phyloP scores from a whole-genome alignment of 257 asterid genomes.

The Lycium barbarum region DNA sequence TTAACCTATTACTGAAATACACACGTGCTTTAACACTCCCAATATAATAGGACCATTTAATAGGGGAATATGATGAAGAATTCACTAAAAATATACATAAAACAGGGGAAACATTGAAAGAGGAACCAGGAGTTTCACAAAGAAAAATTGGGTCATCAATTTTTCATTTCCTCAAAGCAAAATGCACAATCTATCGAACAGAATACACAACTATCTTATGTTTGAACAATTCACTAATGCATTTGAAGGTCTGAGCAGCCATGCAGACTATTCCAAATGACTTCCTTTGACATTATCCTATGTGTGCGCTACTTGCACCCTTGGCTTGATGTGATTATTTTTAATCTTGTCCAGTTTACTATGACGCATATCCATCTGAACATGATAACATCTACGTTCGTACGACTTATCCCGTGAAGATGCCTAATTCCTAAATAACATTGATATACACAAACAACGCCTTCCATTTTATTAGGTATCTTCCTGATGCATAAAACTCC shows the following conservation, averaged over 20 bases:
- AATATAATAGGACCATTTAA: neutral
- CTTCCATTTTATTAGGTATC: neutral
- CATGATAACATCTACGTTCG: neutral
- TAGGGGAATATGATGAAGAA: constrained; percentile 14
- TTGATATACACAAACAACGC: neutral
- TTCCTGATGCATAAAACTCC: neutral
- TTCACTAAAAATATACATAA: neutral
- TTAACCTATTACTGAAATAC: neutral
- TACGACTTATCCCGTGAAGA: neutral
- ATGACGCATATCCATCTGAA: neutral
- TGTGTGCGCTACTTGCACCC: neutral
- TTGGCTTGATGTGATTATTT: constrained; percentile 10
- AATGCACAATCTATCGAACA: neutral
- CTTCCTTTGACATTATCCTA: neutral
- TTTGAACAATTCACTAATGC: neutral
- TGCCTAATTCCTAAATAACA: neutral
- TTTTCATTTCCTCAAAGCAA: constrained; percentile 5
- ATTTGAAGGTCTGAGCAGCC: neutral
- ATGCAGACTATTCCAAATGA: neutral
- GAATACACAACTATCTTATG: neutral
- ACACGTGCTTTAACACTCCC: neutral
- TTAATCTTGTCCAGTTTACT: constrained; percentile 3
- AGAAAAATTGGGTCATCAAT: constrained; percentile 13
- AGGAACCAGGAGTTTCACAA: constrained; percentile 1
- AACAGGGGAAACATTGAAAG: neutral